Evolutionary conservation across 176 grass and related monocot genomes (phyloP), one percentile per base, ranked within the genome.

Genomic region (Rhynchospora tenuis): DNA sequence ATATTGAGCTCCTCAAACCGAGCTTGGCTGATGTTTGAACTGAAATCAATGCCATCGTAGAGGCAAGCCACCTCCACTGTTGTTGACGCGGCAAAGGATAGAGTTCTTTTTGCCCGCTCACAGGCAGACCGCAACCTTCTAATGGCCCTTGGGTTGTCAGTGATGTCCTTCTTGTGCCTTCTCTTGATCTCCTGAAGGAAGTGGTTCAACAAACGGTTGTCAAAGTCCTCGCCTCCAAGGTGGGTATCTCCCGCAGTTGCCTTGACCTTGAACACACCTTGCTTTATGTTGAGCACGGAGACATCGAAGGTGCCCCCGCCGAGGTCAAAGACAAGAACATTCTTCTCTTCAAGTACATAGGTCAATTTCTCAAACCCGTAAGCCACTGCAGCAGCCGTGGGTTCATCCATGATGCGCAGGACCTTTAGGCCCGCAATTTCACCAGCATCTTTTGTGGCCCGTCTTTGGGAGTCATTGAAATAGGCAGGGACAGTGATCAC

Each of bases 1-100:
- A 84, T 68, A 83, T 80, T 86, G 46, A 93, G 85, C 33, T 86
- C 85, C 46, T 90, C 91, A 23, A 93, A 90, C 16, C 75, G 50
- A 6, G 86, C 73, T 10, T 81, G 88, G 2, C 56, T 89, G 16
- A 92, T 87, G 26, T 29, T 64, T 0, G 82, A 17, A 65, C 52
- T 82, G 29, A 92, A 89, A 55, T 92, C 87, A 64, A 71, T 45
- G 23, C 78, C 85, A 8, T 89, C 90, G 9, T 74, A 65, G 42
- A 90, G 69, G 26, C 47, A 22, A 51, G 73, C 38, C 9, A 86
- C 59, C 84, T 90, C 84, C 0, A 90, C 15, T 19, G 84, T 24
- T 3, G 88, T 67, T 7, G 26, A 24, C 42, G 4, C 33, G 10
- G n/a, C 5, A 23, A 67, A 83, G 2, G 88, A 87, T 22, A 84